phyloP scores from a whole-genome alignment of 768 basidiomycete species.

The Floccularia luteovirens region DNA sequence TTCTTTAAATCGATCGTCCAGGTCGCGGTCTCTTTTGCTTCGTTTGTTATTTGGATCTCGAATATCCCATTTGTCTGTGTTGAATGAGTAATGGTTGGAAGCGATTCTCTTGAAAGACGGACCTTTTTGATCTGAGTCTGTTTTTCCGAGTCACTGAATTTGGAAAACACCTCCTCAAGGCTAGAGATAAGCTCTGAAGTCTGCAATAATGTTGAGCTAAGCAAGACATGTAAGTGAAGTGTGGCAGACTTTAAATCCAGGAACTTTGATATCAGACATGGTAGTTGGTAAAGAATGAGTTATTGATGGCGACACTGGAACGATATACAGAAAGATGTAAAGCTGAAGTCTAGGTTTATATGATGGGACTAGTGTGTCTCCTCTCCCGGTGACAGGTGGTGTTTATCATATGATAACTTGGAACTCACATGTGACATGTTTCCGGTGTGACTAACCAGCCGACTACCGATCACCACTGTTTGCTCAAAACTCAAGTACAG shows the following conservation, averaged over 20 bases:
- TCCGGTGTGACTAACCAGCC: too few relatives aligned
- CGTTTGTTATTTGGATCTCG: constrained; percentile 75
- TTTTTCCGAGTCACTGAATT: constrained; percentile 54
- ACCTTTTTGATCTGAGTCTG: constrained; percentile 73
- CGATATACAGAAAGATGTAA: background rate
- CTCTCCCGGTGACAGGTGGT: too few relatives aligned
- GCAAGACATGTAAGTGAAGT: too few relatives aligned
- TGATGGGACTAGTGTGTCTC: too few relatives aligned
- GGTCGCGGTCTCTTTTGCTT: constrained; percentile 55
- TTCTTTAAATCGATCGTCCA: constrained; percentile 97
- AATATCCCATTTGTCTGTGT: constrained; percentile 80
- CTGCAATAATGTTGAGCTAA: constrained; percentile 25
- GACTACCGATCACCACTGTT: too few relatives aligned
- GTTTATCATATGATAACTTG: background rate
- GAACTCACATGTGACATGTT: too few relatives aligned
- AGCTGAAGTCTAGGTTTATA: too few relatives aligned
- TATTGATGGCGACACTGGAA: background rate
- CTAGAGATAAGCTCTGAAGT: constrained; percentile 56
- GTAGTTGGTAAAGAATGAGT: constrained; percentile 26
- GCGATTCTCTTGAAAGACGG: constrained; percentile 1
- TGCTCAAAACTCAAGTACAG: too few relatives aligned
- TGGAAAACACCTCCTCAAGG: constrained; percentile 44
- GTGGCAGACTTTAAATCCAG: constrained; percentile 60
- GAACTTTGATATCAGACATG: constrained; percentile 62
- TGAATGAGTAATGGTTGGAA: background rate